These are phyloP conservation scores for Coriolopsis trogii DNA, from an alignment of 1,284 basidiomycete genomes.

Conservation along the genomic window DNA sequence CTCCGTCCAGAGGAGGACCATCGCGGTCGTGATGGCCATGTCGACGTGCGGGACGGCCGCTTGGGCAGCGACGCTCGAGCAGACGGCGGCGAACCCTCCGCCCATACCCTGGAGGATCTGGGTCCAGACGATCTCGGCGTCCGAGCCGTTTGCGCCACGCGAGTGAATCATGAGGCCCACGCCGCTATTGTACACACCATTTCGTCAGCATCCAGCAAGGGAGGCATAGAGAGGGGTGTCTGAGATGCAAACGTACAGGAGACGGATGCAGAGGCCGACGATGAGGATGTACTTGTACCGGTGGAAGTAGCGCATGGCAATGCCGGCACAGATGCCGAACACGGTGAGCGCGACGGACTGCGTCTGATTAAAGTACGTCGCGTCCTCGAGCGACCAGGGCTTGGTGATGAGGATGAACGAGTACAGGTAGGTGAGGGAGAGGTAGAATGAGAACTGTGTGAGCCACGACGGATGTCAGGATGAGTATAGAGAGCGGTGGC, in stretches of 20 bases:
- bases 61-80: slow-evolving; percentile 78
- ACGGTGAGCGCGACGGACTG: slow-evolving; percentile 67
- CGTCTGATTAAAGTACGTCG: slow-evolving; percentile 56
- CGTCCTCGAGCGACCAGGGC: slow-evolving; percentile 55
- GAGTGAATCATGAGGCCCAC: slow-evolving; percentile 77
- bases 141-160: slow-evolving; percentile 61
- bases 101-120: slow-evolving; percentile 81
- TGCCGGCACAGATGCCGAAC: slow-evolving; percentile 65
- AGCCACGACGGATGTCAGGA: not conserved
- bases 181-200: slow-evolving; percentile 43
- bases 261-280: slow-evolving; percentile 66
- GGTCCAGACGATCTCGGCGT: slow-evolving; percentile 65
- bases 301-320: slow-evolving; percentile 54
- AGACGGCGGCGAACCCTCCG: slow-evolving; percentile 75
- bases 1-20: slow-evolving; percentile 80
- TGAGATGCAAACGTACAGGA: slow-evolving; percentile 40
- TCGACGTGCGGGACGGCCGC: slow-evolving; percentile 77
- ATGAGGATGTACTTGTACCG: slow-evolving; percentile 69
- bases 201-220: not conserved
- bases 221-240: not conserved
- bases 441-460: slow-evolving; percentile 59
- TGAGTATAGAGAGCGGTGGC: not conserved
- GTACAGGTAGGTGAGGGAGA: slow-evolving; percentile 62
- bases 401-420: slow-evolving; percentile 66
- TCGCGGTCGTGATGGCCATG: slow-evolving; percentile 81